phyloP scores from a whole-genome alignment of 768 basidiomycete genomes.

The Auriscalpium orientale region DNA sequence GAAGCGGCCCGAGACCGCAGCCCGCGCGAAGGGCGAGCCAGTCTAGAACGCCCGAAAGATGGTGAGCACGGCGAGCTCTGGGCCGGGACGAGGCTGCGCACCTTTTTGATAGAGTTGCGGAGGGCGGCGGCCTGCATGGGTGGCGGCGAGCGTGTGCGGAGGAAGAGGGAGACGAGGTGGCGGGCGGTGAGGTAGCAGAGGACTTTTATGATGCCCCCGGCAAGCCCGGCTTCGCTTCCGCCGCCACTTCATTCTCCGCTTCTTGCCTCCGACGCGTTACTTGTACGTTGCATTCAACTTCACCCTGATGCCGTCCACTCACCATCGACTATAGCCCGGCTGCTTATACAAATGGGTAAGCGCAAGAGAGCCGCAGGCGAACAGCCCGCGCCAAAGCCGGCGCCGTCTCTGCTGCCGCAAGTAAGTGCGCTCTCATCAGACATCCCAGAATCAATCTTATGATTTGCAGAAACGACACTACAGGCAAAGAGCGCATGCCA shows the following conservation, averaged over 20 bases:
- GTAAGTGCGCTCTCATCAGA: conserved; percentile 15
- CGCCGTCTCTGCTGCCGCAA: conserved; percentile 25
- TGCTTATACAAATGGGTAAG: conserved; percentile 18
- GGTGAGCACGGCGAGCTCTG: neutral
- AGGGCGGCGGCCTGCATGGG: conserved; percentile 19
- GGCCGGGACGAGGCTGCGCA: conserved; percentile 22
- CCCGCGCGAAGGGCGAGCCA: conserved; percentile 43
- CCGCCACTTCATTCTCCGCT: neutral
- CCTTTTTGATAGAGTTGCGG: conserved; percentile 29
- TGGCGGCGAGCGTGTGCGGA: conserved; percentile 2
- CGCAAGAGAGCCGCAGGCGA: conserved; percentile 19
- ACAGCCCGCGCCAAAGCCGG: conserved; percentile 1
- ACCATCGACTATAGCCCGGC: neutral
- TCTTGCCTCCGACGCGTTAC: conserved; percentile 3
- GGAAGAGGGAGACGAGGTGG: neutral
- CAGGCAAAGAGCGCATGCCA: conserved; percentile 76
- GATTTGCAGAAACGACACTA: conserved; percentile 69
- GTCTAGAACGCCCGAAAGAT: conserved; percentile 5
- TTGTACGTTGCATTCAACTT: neutral
- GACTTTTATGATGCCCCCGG: neutral
- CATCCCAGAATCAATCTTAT: neutral
- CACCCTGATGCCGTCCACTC: neutral
- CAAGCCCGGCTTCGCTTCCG: neutral
- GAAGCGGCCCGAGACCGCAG: conserved; percentile 49
- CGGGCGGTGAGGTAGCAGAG: neutral